Conservation (phyloP, 129 eudicot species). For the Chrysanthemum lavandulifolium region DNA sequence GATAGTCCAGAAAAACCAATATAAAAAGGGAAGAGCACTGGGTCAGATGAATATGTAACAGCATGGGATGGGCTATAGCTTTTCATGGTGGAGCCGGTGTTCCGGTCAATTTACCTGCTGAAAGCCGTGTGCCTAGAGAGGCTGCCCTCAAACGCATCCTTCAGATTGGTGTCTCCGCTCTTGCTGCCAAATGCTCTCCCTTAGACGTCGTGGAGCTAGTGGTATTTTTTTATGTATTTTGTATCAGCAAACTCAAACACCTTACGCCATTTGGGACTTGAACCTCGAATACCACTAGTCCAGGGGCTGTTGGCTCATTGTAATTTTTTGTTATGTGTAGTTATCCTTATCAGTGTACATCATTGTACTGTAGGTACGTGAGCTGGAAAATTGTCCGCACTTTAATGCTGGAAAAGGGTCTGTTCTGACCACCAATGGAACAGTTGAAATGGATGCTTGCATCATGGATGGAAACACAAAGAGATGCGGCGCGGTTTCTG, state of each 20-base stretch:
- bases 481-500: slow-evolving; percentile 94
- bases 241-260: too few relatives aligned
- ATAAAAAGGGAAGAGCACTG: too few relatives aligned
- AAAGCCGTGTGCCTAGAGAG: slow-evolving; percentile 59
- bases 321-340: not conserved
- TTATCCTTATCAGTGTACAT: not conserved
- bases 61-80: slow-evolving; percentile 95
- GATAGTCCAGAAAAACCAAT: slow-evolving; percentile 26
- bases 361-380: slow-evolving; percentile 58
- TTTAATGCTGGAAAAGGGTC: slow-evolving; percentile 96
- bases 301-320: not conserved
- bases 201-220: slow-evolving; percentile 88
- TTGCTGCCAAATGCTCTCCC: slow-evolving; percentile 51
- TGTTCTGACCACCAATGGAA: slow-evolving; percentile 68
- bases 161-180: slow-evolving; percentile 68
- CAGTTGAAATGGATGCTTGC: slow-evolving; percentile 93
- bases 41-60: not conserved
- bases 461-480: slow-evolving; percentile 92
- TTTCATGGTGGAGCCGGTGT: slow-evolving; percentile 97
- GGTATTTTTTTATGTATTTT: slow-evolving; percentile 29
- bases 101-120: slow-evolving; percentile 53
- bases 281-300: not conserved
- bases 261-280: too few relatives aligned
- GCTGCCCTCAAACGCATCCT: slow-evolving; percentile 72
- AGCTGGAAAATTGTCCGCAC: slow-evolving; percentile 70